These are phyloP conservation scores for Acacia confusa DNA, from an alignment of 306 rosid genomes.

Conservation along the genomic window DNA sequence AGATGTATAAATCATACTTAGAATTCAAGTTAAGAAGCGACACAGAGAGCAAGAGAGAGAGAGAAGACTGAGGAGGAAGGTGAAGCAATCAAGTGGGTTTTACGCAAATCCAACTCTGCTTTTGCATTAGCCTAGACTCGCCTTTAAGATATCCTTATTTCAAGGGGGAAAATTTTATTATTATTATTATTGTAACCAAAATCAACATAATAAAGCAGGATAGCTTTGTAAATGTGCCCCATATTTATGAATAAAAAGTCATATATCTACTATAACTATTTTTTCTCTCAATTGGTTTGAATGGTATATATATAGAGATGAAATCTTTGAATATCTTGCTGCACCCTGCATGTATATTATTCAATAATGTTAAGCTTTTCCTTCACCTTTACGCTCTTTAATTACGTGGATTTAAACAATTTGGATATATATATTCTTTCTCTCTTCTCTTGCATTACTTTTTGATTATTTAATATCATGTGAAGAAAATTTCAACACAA, in stretches of 20 bases:
- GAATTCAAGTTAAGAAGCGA: conserved; percentile 65
- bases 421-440: background rate
- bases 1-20: conserved; percentile 67
- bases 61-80: conserved; percentile 54
- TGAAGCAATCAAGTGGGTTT: conserved; percentile 92
- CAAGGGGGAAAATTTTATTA: conserved; percentile 10
- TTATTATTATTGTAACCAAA: background rate
- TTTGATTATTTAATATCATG: background rate
- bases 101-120: conserved; percentile 80
- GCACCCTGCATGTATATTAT: background rate
- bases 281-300: background rate
- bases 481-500: background rate
- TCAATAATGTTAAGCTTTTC: background rate
- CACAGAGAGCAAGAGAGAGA: conserved; percentile 24
- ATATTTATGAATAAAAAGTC: conserved; percentile 20
- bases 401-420: background rate
- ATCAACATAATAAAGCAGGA: conserved; percentile 26
- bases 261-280: background rate
- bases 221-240: conserved; percentile 31
- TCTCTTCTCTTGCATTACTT: background rate
- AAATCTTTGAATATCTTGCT: background rate
- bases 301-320: background rate
- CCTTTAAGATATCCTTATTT: conserved; percentile 71
- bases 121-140: conserved; percentile 79
- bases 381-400: background rate